Percentiles rank a stretch among this genome's conserved stretches.
Conservation (phyloP, 2,329 filamentous ascomycete species). For the Ophiostoma pallidulum region DNA sequence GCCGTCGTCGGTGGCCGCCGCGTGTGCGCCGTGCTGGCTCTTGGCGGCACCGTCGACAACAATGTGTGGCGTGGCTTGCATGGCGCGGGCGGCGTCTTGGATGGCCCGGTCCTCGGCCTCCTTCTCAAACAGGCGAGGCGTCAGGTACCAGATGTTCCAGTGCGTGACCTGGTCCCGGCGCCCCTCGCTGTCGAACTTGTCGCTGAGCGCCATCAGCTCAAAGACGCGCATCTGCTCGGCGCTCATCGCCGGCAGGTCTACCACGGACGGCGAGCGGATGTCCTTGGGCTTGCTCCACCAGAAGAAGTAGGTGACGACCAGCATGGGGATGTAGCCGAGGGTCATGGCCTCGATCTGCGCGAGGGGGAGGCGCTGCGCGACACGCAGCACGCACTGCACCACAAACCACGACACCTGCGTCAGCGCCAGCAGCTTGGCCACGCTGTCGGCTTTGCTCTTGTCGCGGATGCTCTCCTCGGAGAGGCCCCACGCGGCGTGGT, state of each 20-base stretch:
- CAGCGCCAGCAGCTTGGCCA: slow-evolving; percentile 24
- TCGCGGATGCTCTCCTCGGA: slow-evolving; percentile 15
- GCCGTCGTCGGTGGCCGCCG: not conserved
- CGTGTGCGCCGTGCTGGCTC: not conserved
- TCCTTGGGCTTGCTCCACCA: slow-evolving; percentile 25
- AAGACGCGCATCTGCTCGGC: not conserved
- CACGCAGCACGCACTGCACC: slow-evolving; percentile 23
- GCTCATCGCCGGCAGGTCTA: not conserved
- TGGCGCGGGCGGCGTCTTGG: not conserved
- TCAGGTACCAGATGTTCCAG: slow-evolving; percentile 3
- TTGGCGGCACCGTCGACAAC: not conserved
- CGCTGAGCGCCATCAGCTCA: not conserved
- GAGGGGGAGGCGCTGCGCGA: slow-evolving; percentile 22
- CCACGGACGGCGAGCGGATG: not conserved
- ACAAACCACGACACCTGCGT: slow-evolving; percentile 29
- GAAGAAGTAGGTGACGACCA: slow-evolving; percentile 22
- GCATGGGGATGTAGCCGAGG: slow-evolving; percentile 24
- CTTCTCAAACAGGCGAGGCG: slow-evolving; percentile 1
- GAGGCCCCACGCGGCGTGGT: not conserved
- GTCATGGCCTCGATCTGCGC: slow-evolving; percentile 26
- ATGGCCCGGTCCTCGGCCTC: not conserved
- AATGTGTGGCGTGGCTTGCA: not conserved
- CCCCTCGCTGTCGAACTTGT: not conserved
- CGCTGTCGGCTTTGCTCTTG: slow-evolving; percentile 24
- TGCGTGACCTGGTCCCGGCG: not conserved